A percentile compares a stretch with the other conserved stretches of the same genome.
phyloP scores from a whole-genome alignment of 2,329 filamentous ascomycete genomes.

The Conoideocrella luteorostrata region DNA sequence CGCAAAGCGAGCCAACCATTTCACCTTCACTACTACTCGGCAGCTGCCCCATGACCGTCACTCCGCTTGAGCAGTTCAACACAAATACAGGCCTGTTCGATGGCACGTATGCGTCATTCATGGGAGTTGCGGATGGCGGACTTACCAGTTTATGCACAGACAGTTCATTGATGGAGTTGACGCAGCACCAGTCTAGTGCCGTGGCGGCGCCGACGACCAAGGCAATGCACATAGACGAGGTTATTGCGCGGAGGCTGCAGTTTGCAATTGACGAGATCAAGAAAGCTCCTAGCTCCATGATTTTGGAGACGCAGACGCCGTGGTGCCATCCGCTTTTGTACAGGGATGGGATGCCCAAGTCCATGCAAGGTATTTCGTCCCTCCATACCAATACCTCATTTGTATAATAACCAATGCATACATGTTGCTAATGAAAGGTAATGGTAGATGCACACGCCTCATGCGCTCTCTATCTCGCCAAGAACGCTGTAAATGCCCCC shows the following conservation, averaged over 20 bases:
- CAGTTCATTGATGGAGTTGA: constrained; percentile 15
- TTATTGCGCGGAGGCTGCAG: constrained; percentile 27
- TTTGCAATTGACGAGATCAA: constrained; percentile 46
- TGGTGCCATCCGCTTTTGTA: constrained; percentile 50
- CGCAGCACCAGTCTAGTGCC: constrained; percentile 15
- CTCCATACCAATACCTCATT: too few relatives aligned
- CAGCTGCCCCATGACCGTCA: background rate
- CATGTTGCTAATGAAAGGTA: background rate
- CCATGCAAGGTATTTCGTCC: constrained; percentile 43
- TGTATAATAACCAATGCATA: too few relatives aligned
- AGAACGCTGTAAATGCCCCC: constrained; percentile 39
- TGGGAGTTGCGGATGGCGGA: too few relatives aligned
- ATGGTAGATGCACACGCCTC: constrained; percentile 42
- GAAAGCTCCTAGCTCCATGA: constrained; percentile 41
- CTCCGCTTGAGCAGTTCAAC: constrained; percentile 6
- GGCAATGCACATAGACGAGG: constrained; percentile 15
- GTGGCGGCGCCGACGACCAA: constrained; percentile 17
- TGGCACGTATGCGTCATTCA: too few relatives aligned
- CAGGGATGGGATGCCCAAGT: constrained; percentile 41
- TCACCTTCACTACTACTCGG: background rate
- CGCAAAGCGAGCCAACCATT: background rate
- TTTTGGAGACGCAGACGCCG: constrained; percentile 40
- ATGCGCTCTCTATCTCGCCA: constrained; percentile 46
- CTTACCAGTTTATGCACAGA: constrained; percentile 11
- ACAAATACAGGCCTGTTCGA: constrained; percentile 6